Conservation (phyloP, 2,329 filamentous ascomycete genomes). For the Aureobasidium sp. region DNA sequence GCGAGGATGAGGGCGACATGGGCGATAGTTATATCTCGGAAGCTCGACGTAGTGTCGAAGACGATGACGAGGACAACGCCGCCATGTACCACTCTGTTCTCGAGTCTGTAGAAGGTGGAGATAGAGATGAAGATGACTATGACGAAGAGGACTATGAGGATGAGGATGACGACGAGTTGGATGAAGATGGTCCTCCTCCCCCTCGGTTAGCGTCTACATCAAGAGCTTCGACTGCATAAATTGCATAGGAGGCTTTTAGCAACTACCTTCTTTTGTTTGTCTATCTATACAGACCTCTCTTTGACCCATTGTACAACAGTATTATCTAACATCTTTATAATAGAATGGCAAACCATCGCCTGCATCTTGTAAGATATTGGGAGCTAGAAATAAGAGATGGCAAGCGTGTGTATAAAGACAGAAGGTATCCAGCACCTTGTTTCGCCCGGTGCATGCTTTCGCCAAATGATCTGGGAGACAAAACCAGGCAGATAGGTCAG, state of each 20-base stretch:
- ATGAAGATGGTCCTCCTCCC: background rate
- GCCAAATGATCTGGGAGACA: background rate
- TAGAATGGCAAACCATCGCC: background rate
- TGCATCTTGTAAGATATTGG: background rate
- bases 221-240: background rate
- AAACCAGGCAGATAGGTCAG: background rate
- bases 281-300: background rate
- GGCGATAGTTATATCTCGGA: constrained; percentile 20
- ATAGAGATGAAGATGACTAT: constrained; percentile 20
- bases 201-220: background rate
- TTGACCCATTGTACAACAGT: background rate
- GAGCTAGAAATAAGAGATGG: background rate
- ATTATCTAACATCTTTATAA: background rate
- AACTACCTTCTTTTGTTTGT: background rate
- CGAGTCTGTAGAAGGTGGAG: constrained; percentile 40
- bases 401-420: background rate
- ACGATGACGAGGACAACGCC: constrained; percentile 35
- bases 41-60: constrained; percentile 29
- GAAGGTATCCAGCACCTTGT: background rate
- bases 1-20: constrained; percentile 15
- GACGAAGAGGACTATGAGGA: constrained; percentile 14
- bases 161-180: constrained; percentile 14
- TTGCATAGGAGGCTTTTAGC: background rate
- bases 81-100: constrained; percentile 40
- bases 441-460: too few relatives aligned